Evolutionary conservation across 495 filamentous ascomycete genomes (phyloP), one percentile per base, ranked within the genome.

Genomic region (Tuber brumale): DNA sequence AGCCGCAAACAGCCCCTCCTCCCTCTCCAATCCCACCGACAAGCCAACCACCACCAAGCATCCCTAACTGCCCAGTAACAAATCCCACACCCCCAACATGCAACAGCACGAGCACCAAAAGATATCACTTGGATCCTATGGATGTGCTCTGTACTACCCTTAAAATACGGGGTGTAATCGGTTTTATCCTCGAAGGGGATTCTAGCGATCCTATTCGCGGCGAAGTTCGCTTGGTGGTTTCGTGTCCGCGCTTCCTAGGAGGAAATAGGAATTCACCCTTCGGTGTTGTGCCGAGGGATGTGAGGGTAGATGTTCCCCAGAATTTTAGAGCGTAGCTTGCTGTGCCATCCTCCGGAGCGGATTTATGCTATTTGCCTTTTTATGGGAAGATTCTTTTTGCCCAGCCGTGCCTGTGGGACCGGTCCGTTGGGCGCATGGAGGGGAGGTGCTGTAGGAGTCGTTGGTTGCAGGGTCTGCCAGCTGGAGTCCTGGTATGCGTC

Each of bases 101-200:
- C 41, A 89, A 84, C 0, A 89, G 90, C 75, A 86, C 87, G 0
- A 87, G 93, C 44, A 92, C 86, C 57, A 97, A 86, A 86, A 1
- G 94, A 94, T 51, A 97, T 85, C 93, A 97, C 97, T 85, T 97
- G 94, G 75, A 97, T 97, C 74, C 91, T 94, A 85, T 97, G 90
- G 75, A 97, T 89, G 81, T 90, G 95, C 84, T 95, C 92, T 3
- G 88, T 85, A 77, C 93, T 91, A 72, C 82, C 82, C 27, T 93
- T 93, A 81, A 98, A 98, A 85, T 93, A 97, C 3, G 95, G 97
- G 19, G 91, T 92, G 84, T 97, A 93, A 83, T 97, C 92, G 70
- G 95, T 87, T 84, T 97, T 97, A 84, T 97, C 97, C 84, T 97
- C 94, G 83, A 97, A 97, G 8, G 97, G 84, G 81, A 97, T 97